These are phyloP conservation scores for Ophiosphaerella narmari DNA, from an alignment of 2,329 filamentous ascomycete species.

Conservation along the genomic window DNA sequence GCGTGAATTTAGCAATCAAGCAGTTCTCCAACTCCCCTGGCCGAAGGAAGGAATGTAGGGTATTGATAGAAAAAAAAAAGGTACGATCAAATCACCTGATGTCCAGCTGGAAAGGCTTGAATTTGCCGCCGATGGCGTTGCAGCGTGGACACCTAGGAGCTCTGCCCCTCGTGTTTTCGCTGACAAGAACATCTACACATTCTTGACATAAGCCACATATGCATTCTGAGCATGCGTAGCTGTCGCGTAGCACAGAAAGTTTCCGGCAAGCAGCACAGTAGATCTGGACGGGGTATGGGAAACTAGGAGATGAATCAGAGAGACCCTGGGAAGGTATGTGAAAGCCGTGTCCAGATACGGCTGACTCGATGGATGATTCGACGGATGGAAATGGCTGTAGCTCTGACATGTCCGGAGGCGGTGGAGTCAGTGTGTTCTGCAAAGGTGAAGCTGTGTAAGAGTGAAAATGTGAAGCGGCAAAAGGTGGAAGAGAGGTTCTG, in stretches of 20 bases:
- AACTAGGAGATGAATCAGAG: conserved; percentile 64
- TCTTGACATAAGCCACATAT: conserved; percentile 90
- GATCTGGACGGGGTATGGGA: conserved; percentile 68
- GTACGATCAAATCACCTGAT: conserved; percentile 61
- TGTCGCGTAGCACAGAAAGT: conserved; percentile 76
- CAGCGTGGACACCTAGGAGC: conserved; percentile 77
- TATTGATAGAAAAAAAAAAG: conserved; percentile 5
- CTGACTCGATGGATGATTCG: conserved; percentile 72
- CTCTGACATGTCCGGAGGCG: conserved; percentile 55
- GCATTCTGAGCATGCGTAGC: conserved; percentile 93
- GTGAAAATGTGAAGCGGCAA: conserved; percentile 57
- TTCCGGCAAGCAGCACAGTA: conserved; percentile 89
- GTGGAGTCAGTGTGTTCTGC: conserved; percentile 87
- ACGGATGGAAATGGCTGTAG: conserved; percentile 84
- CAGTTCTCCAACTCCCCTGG: conserved; percentile 14
- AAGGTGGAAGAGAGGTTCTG: conserved; percentile 66
- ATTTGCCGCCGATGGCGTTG: conserved; percentile 76
- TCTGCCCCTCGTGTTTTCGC: conserved; percentile 70
- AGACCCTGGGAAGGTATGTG: conserved; percentile 59
- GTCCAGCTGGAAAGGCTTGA: conserved; percentile 85
- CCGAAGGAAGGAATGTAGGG: conserved; percentile 9
- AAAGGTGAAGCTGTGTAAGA: conserved; percentile 88
- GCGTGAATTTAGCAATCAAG: not conserved
- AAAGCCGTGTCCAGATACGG: conserved; percentile 73
- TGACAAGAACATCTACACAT: conserved; percentile 81